Percentiles rank a stretch among this genome's conserved stretches.
Conservation (phyloP, 2,329 filamentous ascomycete species). For the Fusarium metavorans region DNA sequence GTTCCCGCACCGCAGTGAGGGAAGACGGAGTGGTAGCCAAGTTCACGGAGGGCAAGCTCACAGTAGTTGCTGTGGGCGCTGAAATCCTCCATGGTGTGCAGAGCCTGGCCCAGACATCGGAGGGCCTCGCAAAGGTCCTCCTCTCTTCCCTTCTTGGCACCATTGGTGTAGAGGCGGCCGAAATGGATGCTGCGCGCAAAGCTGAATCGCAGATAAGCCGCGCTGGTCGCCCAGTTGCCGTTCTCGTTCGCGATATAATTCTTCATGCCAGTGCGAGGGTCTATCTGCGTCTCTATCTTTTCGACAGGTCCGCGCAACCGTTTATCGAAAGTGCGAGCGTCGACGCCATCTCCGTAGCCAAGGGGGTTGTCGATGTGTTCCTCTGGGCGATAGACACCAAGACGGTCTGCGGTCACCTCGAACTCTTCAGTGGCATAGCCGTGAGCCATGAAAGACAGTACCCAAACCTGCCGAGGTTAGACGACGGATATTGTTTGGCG, state of each 20-base stretch:
- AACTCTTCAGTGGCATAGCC: slow-evolving; percentile 90
- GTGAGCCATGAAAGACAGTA: slow-evolving; percentile 84
- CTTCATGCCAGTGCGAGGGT: slow-evolving; percentile 91
- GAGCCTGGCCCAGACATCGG: slow-evolving; percentile 78
- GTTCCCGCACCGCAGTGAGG: slow-evolving; percentile 77
- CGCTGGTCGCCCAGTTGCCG: slow-evolving; percentile 89
- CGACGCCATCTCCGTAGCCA: slow-evolving; percentile 86
- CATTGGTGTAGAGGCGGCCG: slow-evolving; percentile 79
- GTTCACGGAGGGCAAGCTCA: slow-evolving; percentile 81
- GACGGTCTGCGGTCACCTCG: slow-evolving; percentile 82
- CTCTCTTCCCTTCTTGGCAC: slow-evolving; percentile 73
- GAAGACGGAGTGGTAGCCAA: slow-evolving; percentile 84
- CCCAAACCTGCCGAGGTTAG: slow-evolving; percentile 68
- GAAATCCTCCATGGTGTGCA: slow-evolving; percentile 84
- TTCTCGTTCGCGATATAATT: slow-evolving; percentile 97
- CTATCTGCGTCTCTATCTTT: slow-evolving; percentile 78
- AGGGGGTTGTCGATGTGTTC: slow-evolving; percentile 82
- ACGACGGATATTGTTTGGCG: neutral
- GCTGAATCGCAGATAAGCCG: slow-evolving; percentile 84
- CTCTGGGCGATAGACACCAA: slow-evolving; percentile 85
- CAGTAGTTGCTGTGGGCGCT: slow-evolving; percentile 87
- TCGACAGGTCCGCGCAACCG: slow-evolving; percentile 85
- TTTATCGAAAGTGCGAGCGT: slow-evolving; percentile 84
- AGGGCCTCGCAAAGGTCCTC: slow-evolving; percentile 85
- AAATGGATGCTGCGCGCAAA: slow-evolving; percentile 81